These are phyloP conservation scores for Hanseniaspora lindneri DNA, from an alignment of 805 yeast species.

Conservation along the genomic window DNA sequence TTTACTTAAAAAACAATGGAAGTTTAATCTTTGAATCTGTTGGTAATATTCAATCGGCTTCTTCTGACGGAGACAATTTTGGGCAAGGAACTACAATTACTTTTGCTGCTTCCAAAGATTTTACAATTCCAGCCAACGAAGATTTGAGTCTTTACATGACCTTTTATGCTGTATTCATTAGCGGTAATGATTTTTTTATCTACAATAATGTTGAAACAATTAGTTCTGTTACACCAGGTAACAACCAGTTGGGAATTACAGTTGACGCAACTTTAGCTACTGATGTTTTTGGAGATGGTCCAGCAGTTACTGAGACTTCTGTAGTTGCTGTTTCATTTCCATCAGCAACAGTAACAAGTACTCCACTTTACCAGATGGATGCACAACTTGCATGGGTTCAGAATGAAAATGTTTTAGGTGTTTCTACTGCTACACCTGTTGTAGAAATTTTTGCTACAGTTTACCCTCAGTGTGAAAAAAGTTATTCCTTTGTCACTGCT, in stretches of 20 bases:
- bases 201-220: not conserved
- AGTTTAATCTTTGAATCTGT: conserved; percentile 6
- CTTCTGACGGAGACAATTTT: conserved; percentile 3
- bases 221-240: conserved; percentile 10
- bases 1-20: conserved; percentile 9
- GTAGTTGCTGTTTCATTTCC: not conserved
- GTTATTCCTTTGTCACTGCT: conserved; percentile 11
- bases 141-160: conserved; percentile 4
- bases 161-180: conserved; percentile 6
- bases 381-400: conserved; percentile 10
- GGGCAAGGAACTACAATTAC: conserved; percentile 5
- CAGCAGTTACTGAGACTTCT: not conserved
- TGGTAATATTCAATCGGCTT: not conserved
- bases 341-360: not conserved
- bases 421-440: conserved; percentile 3
- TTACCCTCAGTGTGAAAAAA: conserved; percentile 10
- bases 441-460: conserved; percentile 10
- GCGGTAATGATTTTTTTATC: conserved; percentile 12
- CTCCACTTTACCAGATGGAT: conserved; percentile 1
- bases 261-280: conserved; percentile 9
- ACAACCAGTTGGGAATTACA: conserved; percentile 6
- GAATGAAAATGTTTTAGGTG: not conserved
- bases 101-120: conserved; percentile 9
- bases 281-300: conserved; percentile 5
- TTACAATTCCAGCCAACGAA: conserved; percentile 7